Conservation (phyloP, 805 yeast genomes). For the Kurtzmaniella cleridarum region DNA sequence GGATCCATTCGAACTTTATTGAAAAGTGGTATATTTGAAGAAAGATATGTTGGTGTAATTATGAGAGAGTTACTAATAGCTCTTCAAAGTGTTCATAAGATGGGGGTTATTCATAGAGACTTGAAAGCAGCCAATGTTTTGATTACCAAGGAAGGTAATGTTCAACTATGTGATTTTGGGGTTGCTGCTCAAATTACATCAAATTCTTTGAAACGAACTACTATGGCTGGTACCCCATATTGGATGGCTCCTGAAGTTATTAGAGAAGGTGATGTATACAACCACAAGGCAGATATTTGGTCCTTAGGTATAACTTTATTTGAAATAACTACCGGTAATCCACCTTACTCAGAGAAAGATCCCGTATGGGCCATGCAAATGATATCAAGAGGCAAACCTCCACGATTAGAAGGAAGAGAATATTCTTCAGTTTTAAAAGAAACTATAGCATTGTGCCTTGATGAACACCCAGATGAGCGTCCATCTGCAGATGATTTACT, state of each 20-base stretch:
- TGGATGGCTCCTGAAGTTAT: conserved; percentile 99
- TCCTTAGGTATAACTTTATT: conserved; percentile 90
- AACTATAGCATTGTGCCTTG: conserved; percentile 84
- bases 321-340: conserved; percentile 95
- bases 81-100: conserved; percentile 72
- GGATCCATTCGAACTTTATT: conserved; percentile 86
- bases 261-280: conserved; percentile 83
- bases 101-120: conserved; percentile 94
- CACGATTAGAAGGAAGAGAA: conserved; percentile 86
- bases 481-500: conserved; percentile 80
- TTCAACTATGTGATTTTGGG: conserved; percentile 94
- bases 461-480: conserved; percentile 88
- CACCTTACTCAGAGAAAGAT: conserved; percentile 94
- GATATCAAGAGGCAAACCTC: conserved; percentile 90
- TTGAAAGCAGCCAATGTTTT: conserved; percentile 94
- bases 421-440: conserved; percentile 76
- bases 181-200: conserved; percentile 92
- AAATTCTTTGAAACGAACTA: conserved; percentile 71
- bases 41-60: conserved; percentile 75
- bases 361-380: conserved; percentile 92
- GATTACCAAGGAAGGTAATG: conserved; percentile 82
- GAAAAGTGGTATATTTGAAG: conserved; percentile 85
- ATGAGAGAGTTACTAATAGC: conserved; percentile 78
- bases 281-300: conserved; percentile 94
- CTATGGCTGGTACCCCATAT: conserved; percentile 94